Conservation (phyloP, 495 filamentous ascomycete species). For the Copromyces sp. region DNA sequence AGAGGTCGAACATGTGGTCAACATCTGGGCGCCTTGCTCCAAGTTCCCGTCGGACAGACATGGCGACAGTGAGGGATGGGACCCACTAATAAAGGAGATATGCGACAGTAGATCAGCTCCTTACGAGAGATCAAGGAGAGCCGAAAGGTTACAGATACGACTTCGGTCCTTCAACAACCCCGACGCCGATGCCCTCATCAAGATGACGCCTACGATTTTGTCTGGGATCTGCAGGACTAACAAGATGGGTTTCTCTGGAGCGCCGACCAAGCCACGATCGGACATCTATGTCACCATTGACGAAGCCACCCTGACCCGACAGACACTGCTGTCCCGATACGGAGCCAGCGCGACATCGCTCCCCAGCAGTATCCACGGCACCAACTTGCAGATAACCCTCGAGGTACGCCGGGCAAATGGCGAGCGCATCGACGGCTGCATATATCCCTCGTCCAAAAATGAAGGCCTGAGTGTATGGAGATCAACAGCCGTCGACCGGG, state of each 20-base stretch:
- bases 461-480: constrained; percentile 72
- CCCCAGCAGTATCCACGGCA: constrained; percentile 47
- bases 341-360: constrained; percentile 65
- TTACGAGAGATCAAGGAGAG: constrained; percentile 58
- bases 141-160: constrained; percentile 66
- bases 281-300: constrained; percentile 89
- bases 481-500: constrained; percentile 67
- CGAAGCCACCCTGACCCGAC: constrained; percentile 61
- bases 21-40: constrained; percentile 60
- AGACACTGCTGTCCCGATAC: constrained; percentile 71
- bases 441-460: constrained; percentile 75
- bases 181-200: constrained; percentile 71
- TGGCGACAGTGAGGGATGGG: constrained; percentile 59
- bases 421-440: constrained; percentile 73
- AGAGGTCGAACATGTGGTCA: constrained; percentile 66
- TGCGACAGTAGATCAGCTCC: constrained; percentile 60
- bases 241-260: constrained; percentile 92
- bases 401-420: constrained; percentile 73
- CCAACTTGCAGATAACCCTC: constrained; percentile 77
- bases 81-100: constrained; percentile 63
- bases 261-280: constrained; percentile 73
- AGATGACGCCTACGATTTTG: constrained; percentile 77
- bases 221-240: constrained; percentile 68
- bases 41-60: constrained; percentile 35
- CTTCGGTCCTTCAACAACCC: constrained; percentile 63